Conservation (phyloP, 257 asterid genomes). For the Plantago major region DNA sequence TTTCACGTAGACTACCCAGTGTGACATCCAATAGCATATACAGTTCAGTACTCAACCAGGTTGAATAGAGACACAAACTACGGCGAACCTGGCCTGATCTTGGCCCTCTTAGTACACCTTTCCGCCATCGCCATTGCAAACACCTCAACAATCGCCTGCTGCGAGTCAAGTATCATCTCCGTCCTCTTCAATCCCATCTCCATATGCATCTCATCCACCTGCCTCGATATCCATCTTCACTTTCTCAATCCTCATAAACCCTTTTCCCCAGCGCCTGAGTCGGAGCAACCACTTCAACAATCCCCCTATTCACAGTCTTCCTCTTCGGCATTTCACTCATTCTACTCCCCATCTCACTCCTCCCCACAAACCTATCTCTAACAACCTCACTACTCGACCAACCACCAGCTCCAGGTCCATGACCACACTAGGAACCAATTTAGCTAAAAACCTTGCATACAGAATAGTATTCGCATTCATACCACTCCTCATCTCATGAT, state of each 20-base stretch:
- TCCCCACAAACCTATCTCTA: slow-evolving; percentile 37
- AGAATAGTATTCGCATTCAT: slow-evolving; percentile 29
- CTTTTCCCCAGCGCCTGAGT: slow-evolving; percentile 68
- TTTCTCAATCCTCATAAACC: slow-evolving; percentile 85
- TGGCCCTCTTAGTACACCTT: slow-evolving; percentile 46
- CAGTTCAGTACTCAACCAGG: not conserved
- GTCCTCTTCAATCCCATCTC: slow-evolving; percentile 98
- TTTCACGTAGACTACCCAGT: not conserved
- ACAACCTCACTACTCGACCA: slow-evolving; percentile 27
- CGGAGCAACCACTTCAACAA: slow-evolving; percentile 56
- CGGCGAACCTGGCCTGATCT: slow-evolving; percentile 36
- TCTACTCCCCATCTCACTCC: slow-evolving; percentile 37
- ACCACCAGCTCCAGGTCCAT: slow-evolving; percentile 27
- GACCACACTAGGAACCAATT: slow-evolving; percentile 10
- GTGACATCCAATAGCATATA: not conserved
- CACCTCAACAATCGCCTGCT: slow-evolving; percentile 74
- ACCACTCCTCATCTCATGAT: slow-evolving; percentile 32
- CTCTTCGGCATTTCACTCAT: slow-evolving; percentile 28
- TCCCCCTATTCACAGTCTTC: slow-evolving; percentile 27
- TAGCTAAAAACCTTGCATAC: slow-evolving; percentile 30
- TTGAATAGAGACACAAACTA: slow-evolving; percentile 6
- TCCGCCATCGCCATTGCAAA: slow-evolving; percentile 57
- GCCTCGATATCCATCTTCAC: slow-evolving; percentile 86
- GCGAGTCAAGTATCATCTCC: slow-evolving; percentile 83
- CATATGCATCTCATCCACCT: slow-evolving; percentile 83